Percentiles rank a stretch among this genome's conserved stretches.
Conservation (phyloP, 2,329 filamentous ascomycete species). For the Diaporthe sp. region DNA sequence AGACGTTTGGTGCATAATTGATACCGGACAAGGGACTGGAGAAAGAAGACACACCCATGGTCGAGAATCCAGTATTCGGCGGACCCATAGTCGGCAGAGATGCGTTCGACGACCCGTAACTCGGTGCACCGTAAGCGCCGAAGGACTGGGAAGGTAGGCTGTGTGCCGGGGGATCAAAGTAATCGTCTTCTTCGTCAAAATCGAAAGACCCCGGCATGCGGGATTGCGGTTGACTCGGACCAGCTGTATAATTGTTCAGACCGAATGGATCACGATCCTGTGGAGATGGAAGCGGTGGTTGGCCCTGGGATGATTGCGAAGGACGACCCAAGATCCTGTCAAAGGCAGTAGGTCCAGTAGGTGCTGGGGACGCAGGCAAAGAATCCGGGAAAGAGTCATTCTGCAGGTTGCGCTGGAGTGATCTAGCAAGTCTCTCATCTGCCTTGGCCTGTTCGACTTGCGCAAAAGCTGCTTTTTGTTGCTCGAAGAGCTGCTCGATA, state of each 20-base stretch:
- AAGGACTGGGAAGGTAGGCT: slow-evolving; percentile 8
- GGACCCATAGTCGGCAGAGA: slow-evolving; percentile 25
- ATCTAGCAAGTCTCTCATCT: slow-evolving; percentile 50
- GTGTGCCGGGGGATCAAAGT: background rate
- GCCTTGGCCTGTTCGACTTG: slow-evolving; percentile 54
- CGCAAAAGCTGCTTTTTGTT: slow-evolving; percentile 53
- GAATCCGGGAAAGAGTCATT: slow-evolving; percentile 4
- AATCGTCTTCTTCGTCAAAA: slow-evolving; percentile 15
- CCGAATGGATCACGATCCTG: slow-evolving; percentile 13
- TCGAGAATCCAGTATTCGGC: slow-evolving; percentile 14
- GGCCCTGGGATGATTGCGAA: slow-evolving; percentile 21
- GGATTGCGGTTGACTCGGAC: slow-evolving; percentile 19
- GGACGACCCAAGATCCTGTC: slow-evolving; percentile 42
- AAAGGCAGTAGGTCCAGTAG: slow-evolving; percentile 43
- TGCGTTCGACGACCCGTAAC: slow-evolving; percentile 10
- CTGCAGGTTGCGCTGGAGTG: slow-evolving; percentile 39
- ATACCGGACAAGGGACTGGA: slow-evolving; percentile 26
- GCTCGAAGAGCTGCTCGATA: slow-evolving; percentile 44
- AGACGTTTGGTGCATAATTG: slow-evolving; percentile 28
- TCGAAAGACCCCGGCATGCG: slow-evolving; percentile 22
- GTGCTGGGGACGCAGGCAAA: slow-evolving; percentile 16
- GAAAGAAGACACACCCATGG: slow-evolving; percentile 30
- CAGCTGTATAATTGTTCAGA: background rate
- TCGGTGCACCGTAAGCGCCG: slow-evolving; percentile 1
- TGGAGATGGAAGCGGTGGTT: background rate